Percentiles rank a stretch among this genome's conserved stretches.
Conservation (phyloP, 768 basidiomycete genomes). For the Dioszegia crocea region DNA sequence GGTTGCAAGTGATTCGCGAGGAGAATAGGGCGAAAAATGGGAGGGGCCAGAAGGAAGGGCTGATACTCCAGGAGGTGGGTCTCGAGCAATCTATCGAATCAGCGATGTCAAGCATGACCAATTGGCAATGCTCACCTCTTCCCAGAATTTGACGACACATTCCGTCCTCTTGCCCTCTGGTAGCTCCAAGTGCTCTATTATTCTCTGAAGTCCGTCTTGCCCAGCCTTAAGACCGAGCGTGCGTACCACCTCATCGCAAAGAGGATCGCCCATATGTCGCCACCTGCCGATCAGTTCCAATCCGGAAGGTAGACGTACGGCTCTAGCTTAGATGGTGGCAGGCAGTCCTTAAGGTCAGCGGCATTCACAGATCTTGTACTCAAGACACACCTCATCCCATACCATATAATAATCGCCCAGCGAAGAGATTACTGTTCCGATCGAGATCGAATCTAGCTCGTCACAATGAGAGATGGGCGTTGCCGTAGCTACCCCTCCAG, state of each 20-base stretch:
- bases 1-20: slow-evolving; percentile 5
- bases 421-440: slow-evolving; percentile 19
- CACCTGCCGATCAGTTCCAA: slow-evolving; percentile 9
- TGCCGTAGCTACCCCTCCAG: neutral
- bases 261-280: slow-evolving; percentile 31
- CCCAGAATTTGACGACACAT: slow-evolving; percentile 35
- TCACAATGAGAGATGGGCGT: slow-evolving; percentile 8
- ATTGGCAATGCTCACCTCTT: slow-evolving; percentile 18
- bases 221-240: slow-evolving; percentile 32
- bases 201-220: slow-evolving; percentile 30
- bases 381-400: slow-evolving; percentile 25
- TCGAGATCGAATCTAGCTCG: slow-evolving; percentile 14
- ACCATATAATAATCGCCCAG: slow-evolving; percentile 24
- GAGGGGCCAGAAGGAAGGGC: neutral
- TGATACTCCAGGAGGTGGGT: slow-evolving; percentile 10
- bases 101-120: neutral
- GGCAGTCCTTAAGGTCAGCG: slow-evolving; percentile 16
- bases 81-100: slow-evolving; percentile 5
- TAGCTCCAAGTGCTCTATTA: slow-evolving; percentile 28
- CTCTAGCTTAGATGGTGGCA: slow-evolving; percentile 22
- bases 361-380: neutral
- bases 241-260: slow-evolving; percentile 37
- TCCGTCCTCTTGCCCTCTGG: slow-evolving; percentile 14
- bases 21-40: neutral
- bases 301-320: slow-evolving; percentile 7